Evolutionary conservation across 306 rosid genomes (phyloP).

Genomic region (Notholithocarpus densiflorus): DNA sequence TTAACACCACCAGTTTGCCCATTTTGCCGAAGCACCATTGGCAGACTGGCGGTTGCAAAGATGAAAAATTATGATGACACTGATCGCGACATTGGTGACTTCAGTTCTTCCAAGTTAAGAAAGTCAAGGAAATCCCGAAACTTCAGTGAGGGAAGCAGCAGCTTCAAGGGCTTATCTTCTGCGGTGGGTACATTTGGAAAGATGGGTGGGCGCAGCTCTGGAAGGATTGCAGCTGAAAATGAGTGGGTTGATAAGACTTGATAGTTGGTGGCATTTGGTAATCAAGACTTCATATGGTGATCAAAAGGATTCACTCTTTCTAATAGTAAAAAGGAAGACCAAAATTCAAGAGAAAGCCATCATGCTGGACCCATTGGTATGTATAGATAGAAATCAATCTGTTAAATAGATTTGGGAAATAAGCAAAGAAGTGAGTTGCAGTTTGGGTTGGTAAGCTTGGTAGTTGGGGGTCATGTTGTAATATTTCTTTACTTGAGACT

Average conservation of each 20-base stretch:
- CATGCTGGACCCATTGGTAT: constrained; percentile 34
- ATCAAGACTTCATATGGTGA: not conserved
- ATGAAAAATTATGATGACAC: constrained; percentile 45
- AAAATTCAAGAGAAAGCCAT: constrained; percentile 22
- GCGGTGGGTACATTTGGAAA: constrained; percentile 66
- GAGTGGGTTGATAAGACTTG: constrained; percentile 68
- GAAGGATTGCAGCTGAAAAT: constrained; percentile 59
- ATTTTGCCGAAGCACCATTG: constrained; percentile 84
- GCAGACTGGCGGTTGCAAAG: constrained; percentile 47
- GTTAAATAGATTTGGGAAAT: constrained; percentile 42
- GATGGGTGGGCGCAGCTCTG: constrained; percentile 64
- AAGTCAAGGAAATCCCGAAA: constrained; percentile 60
- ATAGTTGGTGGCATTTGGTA: constrained; percentile 23
- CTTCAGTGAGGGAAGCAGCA: constrained; percentile 80
- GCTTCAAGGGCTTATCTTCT: constrained; percentile 75
- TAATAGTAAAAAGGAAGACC: constrained; percentile 15
- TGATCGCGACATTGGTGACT: constrained; percentile 44
- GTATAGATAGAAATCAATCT: constrained; percentile 25
- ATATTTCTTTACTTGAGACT: constrained; percentile 45
- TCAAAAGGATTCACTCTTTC: constrained; percentile 3
- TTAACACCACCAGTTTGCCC: constrained; percentile 84
- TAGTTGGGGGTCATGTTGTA: constrained; percentile 42
- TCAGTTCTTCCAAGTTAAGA: constrained; percentile 50
- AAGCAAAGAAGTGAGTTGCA: constrained; percentile 48
- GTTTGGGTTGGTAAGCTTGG: constrained; percentile 36